phyloP scores from a whole-genome alignment of 345 rosid species.

The Euphorbia lathyris region DNA sequence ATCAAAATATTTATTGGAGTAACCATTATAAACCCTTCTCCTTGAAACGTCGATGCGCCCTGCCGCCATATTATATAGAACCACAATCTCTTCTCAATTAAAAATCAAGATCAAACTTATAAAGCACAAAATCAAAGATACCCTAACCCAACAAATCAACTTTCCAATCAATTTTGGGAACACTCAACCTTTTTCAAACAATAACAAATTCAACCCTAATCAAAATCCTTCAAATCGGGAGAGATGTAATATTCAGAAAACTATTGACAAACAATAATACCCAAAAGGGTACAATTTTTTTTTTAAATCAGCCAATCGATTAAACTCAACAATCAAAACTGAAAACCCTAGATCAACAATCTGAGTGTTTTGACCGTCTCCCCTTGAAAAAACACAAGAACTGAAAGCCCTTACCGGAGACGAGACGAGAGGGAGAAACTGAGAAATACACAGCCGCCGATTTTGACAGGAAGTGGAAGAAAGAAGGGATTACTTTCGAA shows the following conservation, averaged over 20 bases:
- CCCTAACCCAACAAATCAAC: neutral
- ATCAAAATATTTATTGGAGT: conserved; percentile 23
- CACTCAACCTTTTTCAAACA: neutral
- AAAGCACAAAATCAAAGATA: conserved; percentile 1
- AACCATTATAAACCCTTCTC: conserved; percentile 32
- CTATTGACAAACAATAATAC: neutral
- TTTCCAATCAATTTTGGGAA: neutral
- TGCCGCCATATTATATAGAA: conserved; percentile 69
- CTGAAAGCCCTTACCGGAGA: conserved; percentile 15
- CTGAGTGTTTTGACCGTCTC: conserved; percentile 2
- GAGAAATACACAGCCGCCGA: neutral
- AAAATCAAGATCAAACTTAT: conserved; percentile 16
- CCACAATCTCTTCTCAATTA: conserved; percentile 50
- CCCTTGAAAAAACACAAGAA: conserved; percentile 4
- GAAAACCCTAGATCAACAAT: conserved; percentile 9
- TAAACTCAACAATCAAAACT: neutral
- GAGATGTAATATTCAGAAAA: neutral
- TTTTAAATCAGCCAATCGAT: neutral
- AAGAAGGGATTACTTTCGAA: neutral
- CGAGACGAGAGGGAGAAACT: neutral
- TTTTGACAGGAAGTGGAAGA: neutral
- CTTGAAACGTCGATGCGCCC: conserved; percentile 55
- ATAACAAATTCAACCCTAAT: neutral
- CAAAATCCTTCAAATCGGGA: neutral
- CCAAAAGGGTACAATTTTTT: neutral